phyloP scores from a whole-genome alignment of 306 rosid genomes.

The Coriaria nepalensis region DNA sequence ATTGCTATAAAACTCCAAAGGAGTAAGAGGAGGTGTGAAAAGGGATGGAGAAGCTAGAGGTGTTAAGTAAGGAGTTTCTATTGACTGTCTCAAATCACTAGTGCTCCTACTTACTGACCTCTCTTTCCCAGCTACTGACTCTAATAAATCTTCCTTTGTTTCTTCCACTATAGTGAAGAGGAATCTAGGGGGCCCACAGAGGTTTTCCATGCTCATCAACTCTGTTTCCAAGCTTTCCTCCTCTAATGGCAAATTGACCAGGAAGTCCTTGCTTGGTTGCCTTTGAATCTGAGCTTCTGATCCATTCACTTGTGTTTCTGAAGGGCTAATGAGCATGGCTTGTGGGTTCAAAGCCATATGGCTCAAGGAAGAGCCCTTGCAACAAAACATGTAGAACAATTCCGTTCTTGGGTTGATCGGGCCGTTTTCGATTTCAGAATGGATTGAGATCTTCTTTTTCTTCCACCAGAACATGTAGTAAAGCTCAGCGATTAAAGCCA shows the following conservation, averaged over 20 bases:
- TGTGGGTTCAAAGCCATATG: slow-evolving; percentile 39
- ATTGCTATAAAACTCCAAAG: slow-evolving; percentile 19
- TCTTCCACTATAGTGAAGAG: slow-evolving; percentile 90
- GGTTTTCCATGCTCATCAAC: slow-evolving; percentile 46
- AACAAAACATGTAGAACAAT: slow-evolving; percentile 79
- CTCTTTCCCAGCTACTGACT: slow-evolving; percentile 73
- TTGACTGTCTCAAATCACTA: slow-evolving; percentile 52
- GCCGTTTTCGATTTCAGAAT: slow-evolving; percentile 50
- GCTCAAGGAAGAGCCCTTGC: slow-evolving; percentile 55
- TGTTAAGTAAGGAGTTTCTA: slow-evolving; percentile 81
- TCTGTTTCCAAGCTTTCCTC: slow-evolving; percentile 58
- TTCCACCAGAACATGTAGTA: slow-evolving; percentile 95
- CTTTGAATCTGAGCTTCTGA: slow-evolving; percentile 34
- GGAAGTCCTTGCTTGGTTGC: slow-evolving; percentile 21
- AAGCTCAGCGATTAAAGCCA: slow-evolving; percentile 89
- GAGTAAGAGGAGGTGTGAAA: slow-evolving; percentile 54
- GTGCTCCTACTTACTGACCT: slow-evolving; percentile 53
- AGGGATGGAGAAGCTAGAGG: slow-evolving; percentile 71
- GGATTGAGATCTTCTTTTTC: slow-evolving; percentile 42
- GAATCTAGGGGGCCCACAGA: slow-evolving; percentile 64
- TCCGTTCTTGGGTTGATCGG: slow-evolving; percentile 16
- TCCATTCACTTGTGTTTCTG: slow-evolving; percentile 37
- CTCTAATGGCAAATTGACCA: slow-evolving; percentile 48
- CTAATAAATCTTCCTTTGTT: slow-evolving; percentile 78
- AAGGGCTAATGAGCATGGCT: slow-evolving; percentile 13